Percentiles rank a stretch among this genome's conserved stretches.
These are phyloP conservation scores for Pseudodiploospora longispora DNA, from an alignment of 2,329 filamentous ascomycete genomes.

Conservation along the genomic window DNA sequence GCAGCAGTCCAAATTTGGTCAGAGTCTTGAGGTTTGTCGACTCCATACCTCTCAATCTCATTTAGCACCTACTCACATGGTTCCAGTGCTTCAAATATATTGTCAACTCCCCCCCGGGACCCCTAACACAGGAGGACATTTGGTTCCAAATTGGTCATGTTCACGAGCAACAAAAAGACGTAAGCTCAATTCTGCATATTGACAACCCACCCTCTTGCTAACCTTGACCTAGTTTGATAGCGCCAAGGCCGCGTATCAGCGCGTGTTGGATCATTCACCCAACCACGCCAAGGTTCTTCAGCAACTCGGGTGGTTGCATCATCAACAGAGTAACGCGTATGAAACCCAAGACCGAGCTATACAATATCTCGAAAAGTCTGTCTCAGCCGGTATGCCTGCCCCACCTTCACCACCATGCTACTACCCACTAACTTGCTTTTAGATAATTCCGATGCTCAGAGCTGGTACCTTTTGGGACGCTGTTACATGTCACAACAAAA, in stretches of 20 bases:
- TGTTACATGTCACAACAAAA: constrained; percentile 99
- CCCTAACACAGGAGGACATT: constrained; percentile 93
- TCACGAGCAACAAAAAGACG: constrained; percentile 97
- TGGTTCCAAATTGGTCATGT: constrained; percentile 99
- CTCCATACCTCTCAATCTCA: background rate
- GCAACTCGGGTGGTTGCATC: constrained; percentile 94
- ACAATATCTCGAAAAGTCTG: constrained; percentile 94
- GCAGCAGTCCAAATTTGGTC: constrained; percentile 86
- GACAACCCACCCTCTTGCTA: background rate
- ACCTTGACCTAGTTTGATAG: constrained; percentile 65
- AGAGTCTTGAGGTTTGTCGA: constrained; percentile 77
- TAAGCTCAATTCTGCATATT: constrained; percentile 42
- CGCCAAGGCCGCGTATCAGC: constrained; percentile 85
- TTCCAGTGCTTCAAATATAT: constrained; percentile 95
- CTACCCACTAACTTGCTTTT: constrained; percentile 19
- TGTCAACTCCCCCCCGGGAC: constrained; percentile 82
- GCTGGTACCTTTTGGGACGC: constrained; percentile 94
- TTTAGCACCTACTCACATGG: background rate
- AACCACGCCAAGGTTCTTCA: constrained; percentile 97
- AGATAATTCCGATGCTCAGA: constrained; percentile 94
- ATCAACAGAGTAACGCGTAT: constrained; percentile 89
- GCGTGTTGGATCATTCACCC: constrained; percentile 88
- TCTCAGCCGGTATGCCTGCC: constrained; percentile 67
- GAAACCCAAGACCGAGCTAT: constrained; percentile 92
- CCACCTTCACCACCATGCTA: background rate